Conservation (phyloP, 495 filamentous ascomycete genomes). For the Amphirosellinia nigrospora region DNA sequence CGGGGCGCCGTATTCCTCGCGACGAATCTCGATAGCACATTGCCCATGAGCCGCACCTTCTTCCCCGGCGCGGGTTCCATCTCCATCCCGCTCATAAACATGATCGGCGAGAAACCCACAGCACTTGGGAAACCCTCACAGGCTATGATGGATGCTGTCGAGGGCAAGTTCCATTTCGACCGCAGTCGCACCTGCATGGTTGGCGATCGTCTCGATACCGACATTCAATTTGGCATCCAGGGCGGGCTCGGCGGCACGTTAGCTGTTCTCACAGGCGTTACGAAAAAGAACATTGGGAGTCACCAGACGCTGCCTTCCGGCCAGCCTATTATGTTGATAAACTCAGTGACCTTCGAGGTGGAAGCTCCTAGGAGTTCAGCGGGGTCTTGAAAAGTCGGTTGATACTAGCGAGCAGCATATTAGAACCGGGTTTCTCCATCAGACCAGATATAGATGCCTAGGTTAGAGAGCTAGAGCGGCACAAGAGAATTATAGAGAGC, state of each 20-base stretch:
- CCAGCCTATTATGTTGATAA: slow-evolving; percentile 83
- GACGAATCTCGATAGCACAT: slow-evolving; percentile 88
- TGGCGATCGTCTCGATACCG: slow-evolving; percentile 90
- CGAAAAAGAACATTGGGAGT: slow-evolving; percentile 80
- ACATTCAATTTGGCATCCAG: slow-evolving; percentile 94
- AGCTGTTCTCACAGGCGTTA: slow-evolving; percentile 89
- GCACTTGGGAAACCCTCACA: slow-evolving; percentile 93
- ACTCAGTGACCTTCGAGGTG: slow-evolving; percentile 72
- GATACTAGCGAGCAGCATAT: background rate
- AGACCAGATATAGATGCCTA: background rate
- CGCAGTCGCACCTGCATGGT: slow-evolving; percentile 91
- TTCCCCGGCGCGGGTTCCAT: slow-evolving; percentile 93
- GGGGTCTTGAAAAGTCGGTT: background rate
- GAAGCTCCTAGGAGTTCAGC: slow-evolving; percentile 24
- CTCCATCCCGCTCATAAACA: slow-evolving; percentile 77
- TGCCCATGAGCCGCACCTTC: slow-evolving; percentile 77
- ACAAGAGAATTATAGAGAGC: background rate
- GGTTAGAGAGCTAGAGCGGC: slow-evolving; percentile 9
- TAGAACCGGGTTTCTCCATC: background rate
- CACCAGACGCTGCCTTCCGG: slow-evolving; percentile 61
- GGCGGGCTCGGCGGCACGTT: slow-evolving; percentile 90
- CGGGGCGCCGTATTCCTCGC: slow-evolving; percentile 89
- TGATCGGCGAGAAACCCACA: slow-evolving; percentile 71
- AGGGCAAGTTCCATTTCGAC: slow-evolving; percentile 92
- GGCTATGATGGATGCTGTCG: slow-evolving; percentile 99